A percentile compares a stretch with the other conserved stretches of the same genome.
These are phyloP conservation scores for Ceratobasidium sp. DNA, from an alignment of 1,284 basidiomycete genomes.

Conservation along the genomic window DNA sequence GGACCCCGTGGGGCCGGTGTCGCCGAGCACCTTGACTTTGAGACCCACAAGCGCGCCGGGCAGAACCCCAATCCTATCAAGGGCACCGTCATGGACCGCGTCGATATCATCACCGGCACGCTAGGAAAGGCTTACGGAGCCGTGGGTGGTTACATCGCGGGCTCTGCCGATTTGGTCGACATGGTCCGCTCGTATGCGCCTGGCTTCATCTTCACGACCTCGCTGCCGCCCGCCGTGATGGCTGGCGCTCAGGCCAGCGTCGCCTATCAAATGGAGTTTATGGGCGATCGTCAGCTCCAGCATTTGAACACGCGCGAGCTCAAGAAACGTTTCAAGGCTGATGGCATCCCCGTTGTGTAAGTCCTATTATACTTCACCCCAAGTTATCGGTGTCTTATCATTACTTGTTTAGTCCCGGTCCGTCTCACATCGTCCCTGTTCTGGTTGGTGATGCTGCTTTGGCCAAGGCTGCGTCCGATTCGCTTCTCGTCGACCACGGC, in stretches of 20 bases:
- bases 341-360: slow-evolving; percentile 90
- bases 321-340: slow-evolving; percentile 80
- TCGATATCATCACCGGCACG: slow-evolving; percentile 93
- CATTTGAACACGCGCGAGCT: slow-evolving; percentile 94
- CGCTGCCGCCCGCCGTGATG: slow-evolving; percentile 91
- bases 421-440: slow-evolving; percentile 97
- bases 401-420: slow-evolving; percentile 67
- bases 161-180: slow-evolving; percentile 91
- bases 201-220: slow-evolving; percentile 99
- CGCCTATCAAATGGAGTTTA: slow-evolving; percentile 89
- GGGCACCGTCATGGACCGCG: slow-evolving; percentile 91
- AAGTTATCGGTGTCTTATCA: not conserved
- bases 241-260: slow-evolving; percentile 94
- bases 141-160: slow-evolving; percentile 98
- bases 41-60: slow-evolving; percentile 81
- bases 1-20: slow-evolving; percentile 97
- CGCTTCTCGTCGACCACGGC: slow-evolving; percentile 85
- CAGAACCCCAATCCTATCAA: slow-evolving; percentile 74
- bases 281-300: slow-evolving; percentile 92
- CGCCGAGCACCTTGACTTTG: slow-evolving; percentile 97
- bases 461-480: slow-evolving; percentile 93
- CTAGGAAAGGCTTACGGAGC: slow-evolving; percentile 98
- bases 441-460: slow-evolving; percentile 95
- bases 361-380: not conserved
- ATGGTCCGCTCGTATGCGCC: slow-evolving; percentile 97